Percentiles rank a stretch among this genome's conserved stretches.
Evolutionary conservation across 192 early-diverging fungal genomes (phyloP).

Genomic region (Backusella tuberculispora): DNA sequence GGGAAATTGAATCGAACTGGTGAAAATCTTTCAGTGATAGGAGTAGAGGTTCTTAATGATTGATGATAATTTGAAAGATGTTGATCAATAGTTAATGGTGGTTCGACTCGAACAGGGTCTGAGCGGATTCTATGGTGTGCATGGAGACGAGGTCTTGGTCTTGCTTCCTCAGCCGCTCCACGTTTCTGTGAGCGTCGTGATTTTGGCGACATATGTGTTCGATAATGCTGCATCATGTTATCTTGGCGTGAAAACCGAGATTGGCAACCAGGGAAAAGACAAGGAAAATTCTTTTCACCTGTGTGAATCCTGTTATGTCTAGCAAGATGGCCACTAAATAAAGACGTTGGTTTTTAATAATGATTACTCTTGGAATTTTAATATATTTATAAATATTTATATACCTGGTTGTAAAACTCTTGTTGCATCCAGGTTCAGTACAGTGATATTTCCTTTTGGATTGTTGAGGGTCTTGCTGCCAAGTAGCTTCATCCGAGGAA

Average conservation of each 20-base stretch:
- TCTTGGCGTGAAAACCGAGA: slow-evolving; percentile 79
- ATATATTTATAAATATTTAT: not conserved
- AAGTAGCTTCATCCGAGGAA: not conserved
- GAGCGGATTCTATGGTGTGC: slow-evolving; percentile 40
- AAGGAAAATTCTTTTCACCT: slow-evolving; percentile 76
- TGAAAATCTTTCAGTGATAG: slow-evolving; percentile 10
- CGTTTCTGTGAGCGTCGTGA: slow-evolving; percentile 50
- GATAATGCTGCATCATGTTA: slow-evolving; percentile 87
- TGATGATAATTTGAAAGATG: slow-evolving; percentile 39
- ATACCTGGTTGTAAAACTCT: slow-evolving; percentile 76
- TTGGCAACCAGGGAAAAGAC: slow-evolving; percentile 66
- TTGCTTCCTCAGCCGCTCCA: slow-evolving; percentile 26
- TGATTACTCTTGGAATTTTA: not conserved
- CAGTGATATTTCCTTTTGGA: slow-evolving; percentile 73
- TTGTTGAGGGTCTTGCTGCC: slow-evolving; percentile 7
- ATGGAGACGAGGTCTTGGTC: slow-evolving; percentile 34
- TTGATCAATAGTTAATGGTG: slow-evolving; percentile 38
- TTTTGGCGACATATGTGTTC: slow-evolving; percentile 72
- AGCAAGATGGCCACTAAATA: slow-evolving; percentile 71
- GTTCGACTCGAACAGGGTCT: slow-evolving; percentile 26
- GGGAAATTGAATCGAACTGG: slow-evolving; percentile 15
- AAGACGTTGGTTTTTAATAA: not conserved
- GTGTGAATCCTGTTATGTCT: slow-evolving; percentile 81
- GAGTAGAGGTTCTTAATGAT: slow-evolving; percentile 14
- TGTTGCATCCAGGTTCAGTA: slow-evolving; percentile 61